phyloP scores from a whole-genome alignment of 2,329 filamentous ascomycete genomes.

The Calonectria pseudoturangicola region DNA sequence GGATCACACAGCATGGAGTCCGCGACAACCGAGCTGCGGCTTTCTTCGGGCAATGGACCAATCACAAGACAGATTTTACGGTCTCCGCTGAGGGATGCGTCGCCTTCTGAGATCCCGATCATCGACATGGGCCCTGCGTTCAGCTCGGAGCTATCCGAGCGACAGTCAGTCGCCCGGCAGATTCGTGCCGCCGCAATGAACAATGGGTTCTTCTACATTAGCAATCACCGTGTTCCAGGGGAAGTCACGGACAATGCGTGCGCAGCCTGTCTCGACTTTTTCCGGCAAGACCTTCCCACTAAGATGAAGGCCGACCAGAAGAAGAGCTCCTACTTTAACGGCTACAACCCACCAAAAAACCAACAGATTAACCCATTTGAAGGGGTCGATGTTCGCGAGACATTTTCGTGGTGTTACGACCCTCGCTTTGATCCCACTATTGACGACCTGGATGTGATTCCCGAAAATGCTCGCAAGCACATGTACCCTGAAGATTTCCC shows the following conservation, averaged over 20 bases:
- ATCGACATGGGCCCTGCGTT: slow-evolving; percentile 14
- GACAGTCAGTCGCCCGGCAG: slow-evolving; percentile 16
- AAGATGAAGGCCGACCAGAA: slow-evolving; percentile 17
- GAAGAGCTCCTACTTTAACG: slow-evolving; percentile 17
- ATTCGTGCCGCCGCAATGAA: slow-evolving; percentile 21
- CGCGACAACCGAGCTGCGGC: background rate
- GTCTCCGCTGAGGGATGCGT: slow-evolving; percentile 18
- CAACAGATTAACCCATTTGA: slow-evolving; percentile 18
- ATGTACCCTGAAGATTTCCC: slow-evolving; percentile 11
- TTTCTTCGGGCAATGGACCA: slow-evolving; percentile 19
- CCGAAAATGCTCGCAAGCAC: background rate
- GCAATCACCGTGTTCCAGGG: slow-evolving; percentile 18
- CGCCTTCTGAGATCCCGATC: slow-evolving; percentile 30
- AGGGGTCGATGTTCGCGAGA: slow-evolving; percentile 15
- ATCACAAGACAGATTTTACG: slow-evolving; percentile 10
- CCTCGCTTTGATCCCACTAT: slow-evolving; percentile 12
- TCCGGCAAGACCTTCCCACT: slow-evolving; percentile 2
- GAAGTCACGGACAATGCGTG: background rate
- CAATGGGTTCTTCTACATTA: slow-evolving; percentile 30
- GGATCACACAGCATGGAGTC: background rate
- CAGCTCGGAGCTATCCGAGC: background rate
- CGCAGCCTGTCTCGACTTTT: slow-evolving; percentile 22
- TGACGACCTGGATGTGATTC: background rate
- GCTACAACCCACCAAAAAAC: slow-evolving; percentile 5
- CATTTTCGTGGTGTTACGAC: slow-evolving; percentile 26